Evolutionary conservation across 805 yeast genomes (phyloP).

Genomic region (Wickerhamomyces strasburgensis): DNA sequence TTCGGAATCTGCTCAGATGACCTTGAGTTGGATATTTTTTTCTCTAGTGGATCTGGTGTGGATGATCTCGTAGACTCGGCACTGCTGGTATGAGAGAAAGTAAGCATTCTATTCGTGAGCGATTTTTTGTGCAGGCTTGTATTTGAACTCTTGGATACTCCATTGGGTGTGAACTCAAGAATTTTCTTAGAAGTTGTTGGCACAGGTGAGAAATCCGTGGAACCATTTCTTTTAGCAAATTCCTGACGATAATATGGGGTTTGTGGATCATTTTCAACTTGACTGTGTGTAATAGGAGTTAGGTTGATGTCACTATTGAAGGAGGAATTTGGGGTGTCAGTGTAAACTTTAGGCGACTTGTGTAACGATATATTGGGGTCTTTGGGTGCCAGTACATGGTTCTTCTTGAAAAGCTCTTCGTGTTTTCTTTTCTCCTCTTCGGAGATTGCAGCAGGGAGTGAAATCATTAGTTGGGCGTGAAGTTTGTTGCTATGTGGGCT

Average conservation of each 20-base stretch:
- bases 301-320: slow-evolving; percentile 7
- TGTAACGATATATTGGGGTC: slow-evolving; percentile 8
- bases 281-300: slow-evolving; percentile 15
- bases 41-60: not conserved
- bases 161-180: slow-evolving; percentile 3
- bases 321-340: slow-evolving; percentile 4
- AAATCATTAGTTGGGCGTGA: slow-evolving; percentile 1
- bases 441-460: slow-evolving; percentile 4
- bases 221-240: slow-evolving; percentile 3
- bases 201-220: slow-evolving; percentile 9
- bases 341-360: not conserved
- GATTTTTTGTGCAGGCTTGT: slow-evolving; percentile 5
- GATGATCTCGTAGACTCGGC: slow-evolving; percentile 2
- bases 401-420: slow-evolving; percentile 16
- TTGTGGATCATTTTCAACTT: slow-evolving; percentile 23
- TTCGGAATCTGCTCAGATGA: slow-evolving; percentile 7
- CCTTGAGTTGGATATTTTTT: slow-evolving; percentile 1
- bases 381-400: slow-evolving; percentile 17
- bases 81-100: not conserved
- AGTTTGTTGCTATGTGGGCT: slow-evolving; percentile 1
- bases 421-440: slow-evolving; percentile 15
- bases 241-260: slow-evolving; percentile 21
- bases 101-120: slow-evolving; percentile 4
- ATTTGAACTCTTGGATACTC: not conserved
- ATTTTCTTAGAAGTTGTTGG: slow-evolving; percentile 14